A percentile compares a stretch with the other conserved stretches of the same genome.
Evolutionary conservation across 2,329 filamentous ascomycete genomes (phyloP).

Genomic region (Chrysosporium queenslandicum): DNA sequence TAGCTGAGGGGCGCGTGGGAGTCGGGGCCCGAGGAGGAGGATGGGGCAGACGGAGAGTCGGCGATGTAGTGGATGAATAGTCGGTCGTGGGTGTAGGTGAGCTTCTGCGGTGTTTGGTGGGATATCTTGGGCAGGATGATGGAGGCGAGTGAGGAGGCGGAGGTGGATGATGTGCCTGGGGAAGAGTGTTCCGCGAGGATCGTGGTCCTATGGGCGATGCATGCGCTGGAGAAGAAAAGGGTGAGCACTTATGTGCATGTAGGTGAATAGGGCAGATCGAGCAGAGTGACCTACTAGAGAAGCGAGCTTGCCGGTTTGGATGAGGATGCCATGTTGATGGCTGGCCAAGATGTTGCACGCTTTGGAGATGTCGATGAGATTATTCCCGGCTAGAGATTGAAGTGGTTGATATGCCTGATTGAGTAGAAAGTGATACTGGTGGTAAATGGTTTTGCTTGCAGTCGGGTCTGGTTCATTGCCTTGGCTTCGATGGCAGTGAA

Average conservation of each 20-base stretch:
- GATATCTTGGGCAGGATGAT: slow-evolving; percentile 91
- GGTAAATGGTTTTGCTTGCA: too few relatives aligned
- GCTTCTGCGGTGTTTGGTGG: slow-evolving; percentile 69
- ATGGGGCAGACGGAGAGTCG: slow-evolving; percentile 57
- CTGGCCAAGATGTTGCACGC: neutral
- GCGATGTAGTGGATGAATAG: slow-evolving; percentile 95
- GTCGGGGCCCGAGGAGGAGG: slow-evolving; percentile 36
- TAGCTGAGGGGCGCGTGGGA: slow-evolving; percentile 79
- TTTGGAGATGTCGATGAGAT: too few relatives aligned
- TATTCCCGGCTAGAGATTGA: too few relatives aligned
- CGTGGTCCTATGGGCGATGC: slow-evolving; percentile 86
- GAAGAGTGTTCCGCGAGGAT: slow-evolving; percentile 90
- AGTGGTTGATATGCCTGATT: too few relatives aligned
- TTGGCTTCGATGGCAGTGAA: too few relatives aligned
- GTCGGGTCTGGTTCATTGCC: too few relatives aligned
- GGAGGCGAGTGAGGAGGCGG: slow-evolving; percentile 79
- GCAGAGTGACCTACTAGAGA: slow-evolving; percentile 67
- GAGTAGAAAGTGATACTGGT: too few relatives aligned
- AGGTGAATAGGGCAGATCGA: too few relatives aligned
- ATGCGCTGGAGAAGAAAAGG: slow-evolving; percentile 71
- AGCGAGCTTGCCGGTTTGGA: slow-evolving; percentile 48
- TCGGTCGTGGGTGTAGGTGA: slow-evolving; percentile 85
- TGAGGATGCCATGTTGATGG: slow-evolving; percentile 13
- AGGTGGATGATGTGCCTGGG: slow-evolving; percentile 70
- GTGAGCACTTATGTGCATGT: neutral